Evolutionary conservation across 305 asterid species (phyloP), one percentile per base, ranked within the genome.

Genomic region (Fraxinus nigra): DNA sequence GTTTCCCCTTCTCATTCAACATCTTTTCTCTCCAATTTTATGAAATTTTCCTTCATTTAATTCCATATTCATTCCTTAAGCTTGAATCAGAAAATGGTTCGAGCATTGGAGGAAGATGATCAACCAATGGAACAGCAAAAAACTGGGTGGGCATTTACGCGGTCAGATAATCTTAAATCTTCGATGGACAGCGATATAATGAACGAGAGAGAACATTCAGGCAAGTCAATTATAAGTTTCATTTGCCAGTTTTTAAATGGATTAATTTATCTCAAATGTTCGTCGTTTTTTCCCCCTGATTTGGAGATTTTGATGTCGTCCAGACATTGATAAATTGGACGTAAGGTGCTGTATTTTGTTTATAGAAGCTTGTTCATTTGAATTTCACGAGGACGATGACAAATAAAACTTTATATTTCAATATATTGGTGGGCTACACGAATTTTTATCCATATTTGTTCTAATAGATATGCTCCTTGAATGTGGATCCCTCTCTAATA

Each of bases 31-130:
- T 65, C 78, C 43, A 18, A 11, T 51, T 20, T 35, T 54, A 20
- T 7, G 38, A 28, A 16, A 40, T 51, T 3, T 20, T 20, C 79
- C 46, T 78, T 32, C 61, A 35, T 67, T 74, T 38, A 63, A 65
- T 48, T 77, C 34, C 24, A 20, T 33, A 34, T 48, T 54, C 65
- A 20, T 80, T 22, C 40, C 6, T 38, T 65, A 22, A 9, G 80
- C 83, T 80, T 74, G 80, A 80, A 67, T 76, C 48, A 20, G 33
- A 82, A 18, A 40, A 84, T 89, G 90, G 89, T 83, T 59, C 78
- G 87, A 84, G 90, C 89, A 6, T n/a, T 83, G 78, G 92, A 89
- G 84, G 92, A 88, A 72, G 93, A 79, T 28, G 83, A 67, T 20
- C 70, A 78, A 33, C 33, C 78, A 0, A 75, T 81, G 18, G 87